Percentiles rank a stretch among this genome's conserved stretches.
Conservation (phyloP, 768 basidiomycete species). For the Amanita inopinata region DNA sequence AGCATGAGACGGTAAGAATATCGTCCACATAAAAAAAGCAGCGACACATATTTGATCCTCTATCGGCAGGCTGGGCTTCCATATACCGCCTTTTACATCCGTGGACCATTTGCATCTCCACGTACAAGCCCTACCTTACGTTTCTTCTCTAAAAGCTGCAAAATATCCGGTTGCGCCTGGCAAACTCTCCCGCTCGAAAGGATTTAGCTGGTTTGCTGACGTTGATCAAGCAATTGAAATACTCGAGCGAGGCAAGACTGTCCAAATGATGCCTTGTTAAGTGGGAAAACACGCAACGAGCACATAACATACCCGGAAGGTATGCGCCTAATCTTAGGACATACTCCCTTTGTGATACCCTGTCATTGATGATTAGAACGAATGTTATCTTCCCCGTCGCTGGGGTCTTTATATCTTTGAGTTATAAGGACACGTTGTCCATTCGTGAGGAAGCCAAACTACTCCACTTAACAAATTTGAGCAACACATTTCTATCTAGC, state of each 20-base stretch:
- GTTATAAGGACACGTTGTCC: too few relatives aligned
- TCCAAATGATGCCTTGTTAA: slow-evolving; percentile 43
- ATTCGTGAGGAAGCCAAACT: too few relatives aligned
- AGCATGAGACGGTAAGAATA: slow-evolving; percentile 37
- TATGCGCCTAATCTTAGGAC: too few relatives aligned
- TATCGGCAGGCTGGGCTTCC: slow-evolving; percentile 59
- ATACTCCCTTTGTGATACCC: too few relatives aligned
- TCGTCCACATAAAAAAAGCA: background rate
- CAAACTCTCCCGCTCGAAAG: slow-evolving; percentile 38
- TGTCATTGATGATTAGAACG: too few relatives aligned
- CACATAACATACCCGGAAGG: too few relatives aligned
- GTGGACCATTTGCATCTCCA: slow-evolving; percentile 71
- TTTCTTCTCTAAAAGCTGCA: slow-evolving; percentile 21
- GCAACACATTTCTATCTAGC: too few relatives aligned
- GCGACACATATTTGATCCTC: background rate
- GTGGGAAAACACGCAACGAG: background rate
- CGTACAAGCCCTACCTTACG: slow-evolving; percentile 61
- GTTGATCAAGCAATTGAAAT: slow-evolving; percentile 50
- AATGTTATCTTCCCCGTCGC: too few relatives aligned
- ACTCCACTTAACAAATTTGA: too few relatives aligned
- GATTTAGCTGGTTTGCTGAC: slow-evolving; percentile 65
- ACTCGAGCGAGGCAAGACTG: slow-evolving; percentile 41
- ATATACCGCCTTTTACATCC: slow-evolving; percentile 71
- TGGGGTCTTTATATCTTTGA: too few relatives aligned
- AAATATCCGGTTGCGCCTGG: slow-evolving; percentile 44